phyloP scores from a whole-genome alignment of 345 rosid species.

The Moricandia moricandioides region DNA sequence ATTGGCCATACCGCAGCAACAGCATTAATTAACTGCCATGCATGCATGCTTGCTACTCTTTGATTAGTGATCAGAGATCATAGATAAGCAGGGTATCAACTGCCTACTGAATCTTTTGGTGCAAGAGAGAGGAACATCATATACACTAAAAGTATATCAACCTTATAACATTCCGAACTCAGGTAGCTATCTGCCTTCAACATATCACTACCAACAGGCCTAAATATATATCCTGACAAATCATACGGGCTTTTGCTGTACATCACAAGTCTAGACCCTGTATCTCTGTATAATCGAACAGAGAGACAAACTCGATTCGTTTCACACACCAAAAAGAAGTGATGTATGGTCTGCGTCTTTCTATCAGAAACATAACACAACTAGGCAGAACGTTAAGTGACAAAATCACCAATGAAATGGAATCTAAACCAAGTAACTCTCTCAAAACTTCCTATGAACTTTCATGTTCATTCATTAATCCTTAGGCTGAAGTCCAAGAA shows the following conservation, averaged over 20 bases:
- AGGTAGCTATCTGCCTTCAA: not conserved
- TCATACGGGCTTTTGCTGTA: not conserved
- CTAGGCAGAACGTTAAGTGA: too few species aligned
- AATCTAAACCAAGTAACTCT: not conserved
- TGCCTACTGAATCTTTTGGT: not conserved
- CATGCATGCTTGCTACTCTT: not conserved
- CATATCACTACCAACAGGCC: not conserved
- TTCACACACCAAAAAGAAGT: not conserved
- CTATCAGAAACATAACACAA: not conserved
- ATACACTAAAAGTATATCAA: not conserved
- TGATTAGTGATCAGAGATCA: conserved; percentile 7
- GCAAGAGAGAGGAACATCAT: not conserved
- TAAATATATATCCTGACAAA: not conserved
- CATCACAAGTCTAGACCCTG: not conserved
- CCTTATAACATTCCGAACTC: not conserved
- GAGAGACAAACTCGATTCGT: not conserved
- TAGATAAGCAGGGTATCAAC: conserved; percentile 2
- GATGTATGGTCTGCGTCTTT: not conserved
- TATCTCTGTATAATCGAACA: not conserved
- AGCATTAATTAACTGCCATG: not conserved
- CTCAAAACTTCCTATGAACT: conserved; percentile 7
- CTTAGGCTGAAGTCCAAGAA: not conserved
- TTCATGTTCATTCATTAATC: conserved; percentile 1
- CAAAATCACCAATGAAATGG: conserved; percentile 1
- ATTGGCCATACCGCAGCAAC: not conserved